These are phyloP conservation scores for Fusarium xyrophilum DNA, from an alignment of 2,329 filamentous ascomycete genomes.

Conservation along the genomic window DNA sequence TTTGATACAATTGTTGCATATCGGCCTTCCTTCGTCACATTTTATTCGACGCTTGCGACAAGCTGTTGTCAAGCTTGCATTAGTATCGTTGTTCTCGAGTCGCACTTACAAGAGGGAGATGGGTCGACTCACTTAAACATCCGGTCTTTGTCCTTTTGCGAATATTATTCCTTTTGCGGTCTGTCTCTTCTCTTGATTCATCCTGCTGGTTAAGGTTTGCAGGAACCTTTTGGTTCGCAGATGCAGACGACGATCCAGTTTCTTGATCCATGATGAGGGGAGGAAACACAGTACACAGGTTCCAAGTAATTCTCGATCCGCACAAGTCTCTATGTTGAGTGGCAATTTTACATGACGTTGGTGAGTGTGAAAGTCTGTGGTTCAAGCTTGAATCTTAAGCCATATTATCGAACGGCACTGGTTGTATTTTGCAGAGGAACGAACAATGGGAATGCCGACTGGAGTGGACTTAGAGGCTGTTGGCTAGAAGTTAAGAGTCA, in stretches of 20 bases:
- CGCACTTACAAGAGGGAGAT: not conserved
- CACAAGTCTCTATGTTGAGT: conserved; percentile 7
- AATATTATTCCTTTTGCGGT: conserved; percentile 55
- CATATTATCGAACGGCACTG: conserved; percentile 10
- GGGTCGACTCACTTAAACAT: conserved; percentile 75
- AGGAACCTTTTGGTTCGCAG: conserved; percentile 37
- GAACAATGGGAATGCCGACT: conserved; percentile 1
- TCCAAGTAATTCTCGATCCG: conserved; percentile 19
- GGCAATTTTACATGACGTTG: conserved; percentile 36
- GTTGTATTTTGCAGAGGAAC: conserved; percentile 3
- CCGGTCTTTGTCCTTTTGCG: conserved; percentile 89
- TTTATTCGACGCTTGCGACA: conserved; percentile 96
- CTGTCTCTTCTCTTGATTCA: conserved; percentile 51
- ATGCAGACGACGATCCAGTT: not conserved
- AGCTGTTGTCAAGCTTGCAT: conserved; percentile 58
- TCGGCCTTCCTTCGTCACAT: conserved; percentile 88
- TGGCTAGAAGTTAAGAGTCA: conserved; percentile 11
- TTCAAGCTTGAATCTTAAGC: conserved; percentile 11
- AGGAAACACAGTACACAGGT: not conserved
- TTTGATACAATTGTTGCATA: conserved; percentile 84
- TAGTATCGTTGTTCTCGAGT: conserved; percentile 22
- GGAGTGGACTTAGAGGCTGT: conserved; percentile 2
- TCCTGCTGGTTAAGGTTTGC: conserved; percentile 45
- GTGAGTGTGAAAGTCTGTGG: not conserved
- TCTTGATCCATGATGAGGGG: conserved; percentile 32